Evolutionary conservation across 768 basidiomycete species (phyloP), one percentile per base, ranked within the genome.

Genomic region (Tephrocybe rancida): DNA sequence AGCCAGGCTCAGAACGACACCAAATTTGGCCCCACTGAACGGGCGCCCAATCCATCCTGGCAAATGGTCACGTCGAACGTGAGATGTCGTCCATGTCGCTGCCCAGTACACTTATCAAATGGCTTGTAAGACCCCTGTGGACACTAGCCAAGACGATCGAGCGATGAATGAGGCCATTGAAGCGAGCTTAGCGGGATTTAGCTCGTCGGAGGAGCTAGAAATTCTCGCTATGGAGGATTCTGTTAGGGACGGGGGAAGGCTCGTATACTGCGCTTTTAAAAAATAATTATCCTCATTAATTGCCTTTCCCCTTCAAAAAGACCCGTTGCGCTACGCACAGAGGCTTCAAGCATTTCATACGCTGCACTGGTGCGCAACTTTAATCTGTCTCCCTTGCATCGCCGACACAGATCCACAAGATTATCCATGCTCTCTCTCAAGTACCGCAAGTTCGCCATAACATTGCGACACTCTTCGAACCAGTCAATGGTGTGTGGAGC

Each of bases 21-120:
- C 1, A 70, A 74, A 37, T 84, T 88, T 66, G 77, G 82, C 0
- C 84, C 86, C 14, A 85, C 79, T 55, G 72, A 83, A 34, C 76
- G 87, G 37, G 77, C 84, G 3, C 77, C 87, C 1, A 76, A 88
- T 64, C 80, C 85, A 1, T 78, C 76, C 50, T 89, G 87, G 88
- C 84, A 85, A 44, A 67, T 89, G 64, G 87, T 88, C 7, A 81
- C 83, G 18, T 83, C 87, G 5, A 83, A 86, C 64, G 88, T 88
- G 71, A 63, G 66, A 65, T 61, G 38, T 38, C 10, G 45, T 26
- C 48, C 38, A 52, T 50, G 21, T 41, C 48, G 38, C 32, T 18
- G 45, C 26, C 25, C 30, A 32, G 21, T 10, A 18, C 26, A 9
- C 37, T 22, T 41, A 26, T 34, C 48, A 16, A 51, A 27, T 27